Percentiles rank a stretch among this genome's conserved stretches.
phyloP scores from a whole-genome alignment of 1,284 basidiomycete species.

The Cystobasidium sp. region DNA sequence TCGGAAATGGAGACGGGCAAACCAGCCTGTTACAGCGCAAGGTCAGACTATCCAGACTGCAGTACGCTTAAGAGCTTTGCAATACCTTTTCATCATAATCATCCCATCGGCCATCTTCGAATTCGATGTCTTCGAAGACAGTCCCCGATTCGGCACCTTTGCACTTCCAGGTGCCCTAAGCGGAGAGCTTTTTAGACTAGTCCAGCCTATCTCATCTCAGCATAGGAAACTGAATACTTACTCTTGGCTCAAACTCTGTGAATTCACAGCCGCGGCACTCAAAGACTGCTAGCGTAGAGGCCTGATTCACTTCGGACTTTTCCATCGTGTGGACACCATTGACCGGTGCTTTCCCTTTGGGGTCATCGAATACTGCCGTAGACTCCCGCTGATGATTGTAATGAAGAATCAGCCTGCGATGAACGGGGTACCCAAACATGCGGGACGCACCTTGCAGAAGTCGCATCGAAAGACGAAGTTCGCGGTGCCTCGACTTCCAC shows the following conservation, averaged over 20 bases:
- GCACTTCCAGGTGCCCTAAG: slow-evolving; percentile 41
- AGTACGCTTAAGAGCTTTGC: too few species aligned
- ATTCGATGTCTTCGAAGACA: slow-evolving; percentile 41
- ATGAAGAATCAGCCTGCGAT: background rate
- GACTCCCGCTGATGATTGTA: slow-evolving; percentile 30
- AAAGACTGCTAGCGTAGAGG: slow-evolving; percentile 31
- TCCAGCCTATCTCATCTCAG: background rate
- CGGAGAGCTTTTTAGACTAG: background rate
- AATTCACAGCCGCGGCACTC: slow-evolving; percentile 47
- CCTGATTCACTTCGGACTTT: slow-evolving; percentile 30
- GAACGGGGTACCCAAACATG: background rate
- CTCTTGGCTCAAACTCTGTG: slow-evolving; percentile 41
- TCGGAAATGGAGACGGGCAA: slow-evolving; percentile 42
- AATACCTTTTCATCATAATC: slow-evolving; percentile 44
- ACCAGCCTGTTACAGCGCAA: slow-evolving; percentile 6
- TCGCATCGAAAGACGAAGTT: slow-evolving; percentile 44
- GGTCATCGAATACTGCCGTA: slow-evolving; percentile 39
- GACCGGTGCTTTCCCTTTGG: slow-evolving; percentile 37
- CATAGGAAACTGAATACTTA: background rate
- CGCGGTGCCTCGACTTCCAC: slow-evolving; percentile 43
- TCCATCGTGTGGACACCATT: slow-evolving; percentile 32
- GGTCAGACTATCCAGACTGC: too few species aligned
- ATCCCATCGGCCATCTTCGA: slow-evolving; percentile 44
- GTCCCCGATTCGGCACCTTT: slow-evolving; percentile 44
- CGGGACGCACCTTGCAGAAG: slow-evolving; percentile 36